Evolutionary conservation across 257 asterid genomes (phyloP).

Genomic region (Primulina huaijiensis): DNA sequence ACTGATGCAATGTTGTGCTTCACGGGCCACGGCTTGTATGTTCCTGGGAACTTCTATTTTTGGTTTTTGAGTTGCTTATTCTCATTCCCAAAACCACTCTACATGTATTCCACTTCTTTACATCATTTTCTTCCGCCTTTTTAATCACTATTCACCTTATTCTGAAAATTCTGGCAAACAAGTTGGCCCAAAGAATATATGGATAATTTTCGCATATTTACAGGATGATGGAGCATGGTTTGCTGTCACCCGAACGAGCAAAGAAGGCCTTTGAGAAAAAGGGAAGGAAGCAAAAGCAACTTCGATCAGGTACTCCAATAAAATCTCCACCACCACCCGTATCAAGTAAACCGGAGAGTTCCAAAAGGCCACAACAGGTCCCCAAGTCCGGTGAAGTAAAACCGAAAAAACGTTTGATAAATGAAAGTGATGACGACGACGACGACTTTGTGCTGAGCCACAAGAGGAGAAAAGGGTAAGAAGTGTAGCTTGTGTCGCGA

Average conservation of each 20-base stretch:
- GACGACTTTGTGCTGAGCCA: constrained; percentile 61
- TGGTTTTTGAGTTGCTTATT: neutral
- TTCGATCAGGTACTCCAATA: constrained; percentile 58
- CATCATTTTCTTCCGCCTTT: neutral
- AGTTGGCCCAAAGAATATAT: neutral
- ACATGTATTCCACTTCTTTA: neutral
- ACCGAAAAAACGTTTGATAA: constrained; percentile 49
- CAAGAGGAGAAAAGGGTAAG: constrained; percentile 65
- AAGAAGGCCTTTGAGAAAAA: constrained; percentile 73
- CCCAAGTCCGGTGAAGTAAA: constrained; percentile 49
- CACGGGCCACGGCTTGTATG: neutral
- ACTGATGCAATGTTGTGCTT: neutral
- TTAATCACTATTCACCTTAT: neutral
- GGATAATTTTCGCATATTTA: neutral
- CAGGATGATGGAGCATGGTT: constrained; percentile 95
- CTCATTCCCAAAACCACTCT: neutral
- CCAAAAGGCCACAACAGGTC: constrained; percentile 30
- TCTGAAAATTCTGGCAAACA: no score
- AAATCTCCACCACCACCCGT: constrained; percentile 55
- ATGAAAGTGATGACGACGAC: constrained; percentile 55
- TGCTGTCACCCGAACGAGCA: constrained; percentile 77
- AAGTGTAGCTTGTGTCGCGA: constrained; percentile 6
- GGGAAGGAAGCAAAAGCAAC: constrained; percentile 82
- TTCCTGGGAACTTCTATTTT: neutral
- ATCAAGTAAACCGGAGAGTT: constrained; percentile 37